Evolutionary conservation across 1,284 basidiomycete species (phyloP).

Genomic region (Heterobasidion occidentale): DNA sequence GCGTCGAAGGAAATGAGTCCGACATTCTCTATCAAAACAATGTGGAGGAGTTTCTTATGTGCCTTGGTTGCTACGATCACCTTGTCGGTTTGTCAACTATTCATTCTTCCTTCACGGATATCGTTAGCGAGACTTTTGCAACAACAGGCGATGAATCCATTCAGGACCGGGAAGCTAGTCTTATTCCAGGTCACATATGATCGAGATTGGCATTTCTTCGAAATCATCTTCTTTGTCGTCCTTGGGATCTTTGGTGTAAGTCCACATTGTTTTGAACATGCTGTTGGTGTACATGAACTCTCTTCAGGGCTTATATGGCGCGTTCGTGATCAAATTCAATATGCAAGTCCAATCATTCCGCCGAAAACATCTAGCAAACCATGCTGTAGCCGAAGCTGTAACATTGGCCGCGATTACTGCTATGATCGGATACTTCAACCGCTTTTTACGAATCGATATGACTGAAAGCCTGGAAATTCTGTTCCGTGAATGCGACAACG

Average conservation of each 20-base stretch:
- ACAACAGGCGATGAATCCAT: constrained; percentile 90
- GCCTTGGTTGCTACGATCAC: constrained; percentile 96
- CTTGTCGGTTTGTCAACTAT: constrained; percentile 63
- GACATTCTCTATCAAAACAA: constrained; percentile 93
- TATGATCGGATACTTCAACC: constrained; percentile 89
- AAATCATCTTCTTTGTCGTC: constrained; percentile 93
- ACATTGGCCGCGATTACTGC: constrained; percentile 84
- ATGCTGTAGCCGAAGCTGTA: constrained; percentile 88
- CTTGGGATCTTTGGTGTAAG: constrained; percentile 92
- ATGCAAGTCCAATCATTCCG: constrained; percentile 93
- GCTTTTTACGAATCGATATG: constrained; percentile 96
- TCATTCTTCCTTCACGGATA: background rate
- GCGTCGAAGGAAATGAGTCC: constrained; percentile 90
- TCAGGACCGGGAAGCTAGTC: constrained; percentile 95
- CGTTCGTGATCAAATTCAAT: constrained; percentile 96
- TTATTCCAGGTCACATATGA: constrained; percentile 98
- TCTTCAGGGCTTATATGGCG: constrained; percentile 87
- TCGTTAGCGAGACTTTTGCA: background rate
- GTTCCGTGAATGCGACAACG: constrained; percentile 94
- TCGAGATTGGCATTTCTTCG: constrained; percentile 98
- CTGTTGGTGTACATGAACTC: background rate
- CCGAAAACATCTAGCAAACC: constrained; percentile 76
- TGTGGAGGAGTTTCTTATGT: constrained; percentile 98
- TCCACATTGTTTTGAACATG: constrained; percentile 6
- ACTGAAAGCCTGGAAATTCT: constrained; percentile 95